Evolutionary conservation across 768 basidiomycete species (phyloP).

Genomic region (Lactifluus volemus): DNA sequence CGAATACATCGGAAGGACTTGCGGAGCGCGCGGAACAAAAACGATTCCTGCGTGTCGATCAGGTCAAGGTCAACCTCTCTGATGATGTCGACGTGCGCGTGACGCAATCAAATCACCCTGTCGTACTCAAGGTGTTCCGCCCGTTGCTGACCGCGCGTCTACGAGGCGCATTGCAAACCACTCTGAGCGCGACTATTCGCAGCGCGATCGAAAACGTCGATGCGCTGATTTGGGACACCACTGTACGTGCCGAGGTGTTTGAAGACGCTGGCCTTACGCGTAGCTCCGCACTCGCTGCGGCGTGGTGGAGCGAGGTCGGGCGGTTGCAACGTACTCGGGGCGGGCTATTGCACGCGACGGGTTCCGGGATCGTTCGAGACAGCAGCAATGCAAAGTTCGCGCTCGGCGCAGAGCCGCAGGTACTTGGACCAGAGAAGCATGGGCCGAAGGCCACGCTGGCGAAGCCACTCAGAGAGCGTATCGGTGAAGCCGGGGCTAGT

Average conservation of each 20-base stretch:
- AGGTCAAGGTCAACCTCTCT: slow-evolving; percentile 43
- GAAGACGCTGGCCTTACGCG: slow-evolving; percentile 49
- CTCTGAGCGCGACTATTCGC: slow-evolving; percentile 48
- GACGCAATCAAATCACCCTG: slow-evolving; percentile 53
- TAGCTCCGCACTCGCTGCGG: slow-evolving; percentile 44
- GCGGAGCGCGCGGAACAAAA: slow-evolving; percentile 36
- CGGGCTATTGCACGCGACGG: slow-evolving; percentile 44
- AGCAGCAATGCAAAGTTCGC: slow-evolving; percentile 39
- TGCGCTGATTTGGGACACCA: slow-evolving; percentile 49
- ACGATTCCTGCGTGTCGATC: slow-evolving; percentile 53
- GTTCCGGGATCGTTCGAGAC: slow-evolving; percentile 50
- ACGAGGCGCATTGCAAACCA: slow-evolving; percentile 49
- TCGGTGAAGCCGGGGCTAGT: slow-evolving; percentile 22
- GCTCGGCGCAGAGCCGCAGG: slow-evolving; percentile 67
- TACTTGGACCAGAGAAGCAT: slow-evolving; percentile 55
- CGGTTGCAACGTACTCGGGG: slow-evolving; percentile 35
- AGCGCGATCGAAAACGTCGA: slow-evolving; percentile 45
- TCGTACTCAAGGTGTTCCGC: slow-evolving; percentile 53
- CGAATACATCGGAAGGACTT: slow-evolving; percentile 35
- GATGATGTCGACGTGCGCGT: slow-evolving; percentile 49
- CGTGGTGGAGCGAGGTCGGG: slow-evolving; percentile 63
- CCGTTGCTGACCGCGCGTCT: slow-evolving; percentile 51
- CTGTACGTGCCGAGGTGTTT: slow-evolving; percentile 52
- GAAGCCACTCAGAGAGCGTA: slow-evolving; percentile 31
- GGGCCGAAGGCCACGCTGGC: slow-evolving; percentile 54